These are phyloP conservation scores for Yueomyces sp. DNA, from an alignment of 1,139 yeast species.

Conservation along the genomic window DNA sequence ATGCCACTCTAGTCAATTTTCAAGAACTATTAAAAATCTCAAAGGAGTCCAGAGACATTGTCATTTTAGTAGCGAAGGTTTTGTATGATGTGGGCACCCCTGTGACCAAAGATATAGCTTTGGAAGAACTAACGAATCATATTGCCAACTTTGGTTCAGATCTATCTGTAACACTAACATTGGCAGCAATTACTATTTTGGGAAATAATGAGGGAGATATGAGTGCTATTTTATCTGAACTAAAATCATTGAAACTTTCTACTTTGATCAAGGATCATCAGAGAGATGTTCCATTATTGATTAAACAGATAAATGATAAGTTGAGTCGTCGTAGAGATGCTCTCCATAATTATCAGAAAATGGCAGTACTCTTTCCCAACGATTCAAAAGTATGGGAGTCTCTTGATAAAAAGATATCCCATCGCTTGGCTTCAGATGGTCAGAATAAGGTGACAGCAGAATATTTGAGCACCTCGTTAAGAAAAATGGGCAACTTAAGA, in stretches of 20 bases:
- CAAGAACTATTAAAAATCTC: constrained; percentile 45
- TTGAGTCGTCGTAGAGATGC: constrained; percentile 13
- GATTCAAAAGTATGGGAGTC: constrained; percentile 58
- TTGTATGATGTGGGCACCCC: constrained; percentile 60
- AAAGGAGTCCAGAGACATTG: constrained; percentile 46
- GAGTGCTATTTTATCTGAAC: constrained; percentile 52
- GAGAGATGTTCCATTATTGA: constrained; percentile 46
- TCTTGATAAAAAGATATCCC: constrained; percentile 40
- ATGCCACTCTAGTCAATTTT: constrained; percentile 55
- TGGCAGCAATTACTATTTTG: constrained; percentile 70
- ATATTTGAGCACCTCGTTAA: constrained; percentile 41
- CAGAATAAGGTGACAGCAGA: constrained; percentile 35
- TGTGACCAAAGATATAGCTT: constrained; percentile 71
- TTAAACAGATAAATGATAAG: constrained; percentile 37
- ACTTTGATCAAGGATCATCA: constrained; percentile 39
- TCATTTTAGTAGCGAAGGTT: constrained; percentile 65
- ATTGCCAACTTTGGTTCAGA: constrained; percentile 56
- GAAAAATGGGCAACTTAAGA: constrained; percentile 34
- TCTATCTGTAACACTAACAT: constrained; percentile 49
- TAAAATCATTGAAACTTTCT: constrained; percentile 37
- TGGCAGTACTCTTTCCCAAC: constrained; percentile 63
- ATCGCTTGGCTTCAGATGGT: constrained; percentile 36
- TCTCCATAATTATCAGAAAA: constrained; percentile 45
- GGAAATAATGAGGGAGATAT: constrained; percentile 41
- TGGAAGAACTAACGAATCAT: constrained; percentile 54